phyloP scores from a whole-genome alignment of 345 rosid genomes.

The Laguncularia racemosa region DNA sequence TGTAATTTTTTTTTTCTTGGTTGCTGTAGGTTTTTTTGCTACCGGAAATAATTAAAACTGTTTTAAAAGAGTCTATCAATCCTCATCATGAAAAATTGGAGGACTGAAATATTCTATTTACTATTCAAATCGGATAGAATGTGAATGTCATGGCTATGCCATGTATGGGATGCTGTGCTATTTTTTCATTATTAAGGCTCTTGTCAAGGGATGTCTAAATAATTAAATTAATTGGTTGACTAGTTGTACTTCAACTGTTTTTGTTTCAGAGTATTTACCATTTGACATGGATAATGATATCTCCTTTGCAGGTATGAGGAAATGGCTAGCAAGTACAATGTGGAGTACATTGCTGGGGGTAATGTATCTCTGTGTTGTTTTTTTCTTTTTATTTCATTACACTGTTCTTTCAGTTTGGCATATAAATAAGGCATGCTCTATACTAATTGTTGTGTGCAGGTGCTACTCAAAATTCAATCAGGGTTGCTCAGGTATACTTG shows the following conservation, averaged over 20 bases:
- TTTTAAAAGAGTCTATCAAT: too few species aligned
- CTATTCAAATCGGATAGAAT: too few species aligned
- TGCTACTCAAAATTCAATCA: slow-evolving; percentile 92
- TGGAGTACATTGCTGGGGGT: slow-evolving; percentile 78
- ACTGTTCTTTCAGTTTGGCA: not conserved
- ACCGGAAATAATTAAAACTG: not conserved
- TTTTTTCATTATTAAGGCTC: not conserved
- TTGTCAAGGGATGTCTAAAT: not conserved
- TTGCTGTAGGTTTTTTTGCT: too few species aligned
- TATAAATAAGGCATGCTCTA: not conserved
- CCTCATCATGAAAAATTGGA: too few species aligned
- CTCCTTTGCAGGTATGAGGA: slow-evolving; percentile 48
- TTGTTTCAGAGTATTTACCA: not conserved
- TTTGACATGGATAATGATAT: slow-evolving; percentile 2
- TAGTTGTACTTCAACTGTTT: not conserved
- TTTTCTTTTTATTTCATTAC: not conserved
- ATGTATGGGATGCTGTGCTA: too few species aligned
- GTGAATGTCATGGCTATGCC: too few species aligned
- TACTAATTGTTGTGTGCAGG: slow-evolving; percentile 23
- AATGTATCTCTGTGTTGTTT: not conserved
- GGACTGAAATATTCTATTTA: too few species aligned
- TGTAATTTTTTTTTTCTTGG: too few species aligned
- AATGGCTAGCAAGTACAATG: slow-evolving; percentile 32
- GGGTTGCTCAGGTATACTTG: slow-evolving; percentile 75
- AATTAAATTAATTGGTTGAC: too few species aligned